Conservation (phyloP, 140 eudicot species). For the Anethum foeniculum region DNA sequence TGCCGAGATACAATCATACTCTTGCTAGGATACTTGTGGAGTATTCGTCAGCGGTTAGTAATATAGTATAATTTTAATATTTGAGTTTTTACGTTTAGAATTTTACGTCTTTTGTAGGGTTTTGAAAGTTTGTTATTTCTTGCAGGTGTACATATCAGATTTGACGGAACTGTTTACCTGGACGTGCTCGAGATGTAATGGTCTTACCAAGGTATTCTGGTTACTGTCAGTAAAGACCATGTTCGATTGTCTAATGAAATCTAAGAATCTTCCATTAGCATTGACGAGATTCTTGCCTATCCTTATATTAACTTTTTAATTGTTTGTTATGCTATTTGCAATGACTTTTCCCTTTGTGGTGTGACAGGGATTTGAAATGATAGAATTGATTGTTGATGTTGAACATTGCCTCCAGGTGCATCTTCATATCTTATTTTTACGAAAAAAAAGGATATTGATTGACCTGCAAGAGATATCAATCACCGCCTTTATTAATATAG, state of each 20-base stretch:
- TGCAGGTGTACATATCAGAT: slow-evolving; percentile 83
- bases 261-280: background rate
- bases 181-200: slow-evolving; percentile 93
- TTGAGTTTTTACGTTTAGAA: background rate
- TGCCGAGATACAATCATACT: slow-evolving; percentile 58
- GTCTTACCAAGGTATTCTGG: slow-evolving; percentile 53
- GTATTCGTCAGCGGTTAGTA: slow-evolving; percentile 87
- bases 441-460: background rate
- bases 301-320: background rate
- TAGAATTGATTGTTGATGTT: slow-evolving; percentile 83
- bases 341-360: slow-evolving; percentile 6
- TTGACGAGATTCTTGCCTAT: background rate
- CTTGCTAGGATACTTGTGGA: slow-evolving; percentile 72
- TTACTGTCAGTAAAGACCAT: background rate
- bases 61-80: background rate
- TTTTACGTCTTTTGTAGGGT: background rate
- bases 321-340: slow-evolving; percentile 4
- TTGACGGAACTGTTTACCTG: slow-evolving; percentile 70
- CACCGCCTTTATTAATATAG: background rate
- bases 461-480: slow-evolving; percentile 1
- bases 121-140: background rate
- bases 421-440: slow-evolving; percentile 7
- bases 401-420: slow-evolving; percentile 82
- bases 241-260: background rate
- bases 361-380: slow-evolving; percentile 73